Evolutionary conservation across 75 land plant genomes (phyloP), one percentile per base, ranked within the genome.

Genomic region (Sequoiadendron giganteum): DNA sequence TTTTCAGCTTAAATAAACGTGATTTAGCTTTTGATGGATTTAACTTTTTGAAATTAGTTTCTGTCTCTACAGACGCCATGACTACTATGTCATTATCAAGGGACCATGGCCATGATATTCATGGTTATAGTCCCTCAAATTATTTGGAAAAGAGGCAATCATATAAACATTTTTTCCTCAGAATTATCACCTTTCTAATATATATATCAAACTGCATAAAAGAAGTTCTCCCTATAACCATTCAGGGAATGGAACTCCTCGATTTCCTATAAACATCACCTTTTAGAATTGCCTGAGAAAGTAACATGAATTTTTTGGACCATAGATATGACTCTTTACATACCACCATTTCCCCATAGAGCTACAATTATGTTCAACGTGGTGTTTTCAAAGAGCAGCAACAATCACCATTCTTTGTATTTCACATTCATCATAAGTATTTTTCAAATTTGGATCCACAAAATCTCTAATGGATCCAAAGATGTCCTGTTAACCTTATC

Each of bases 351-450:
- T 36, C 38, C 38, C 38, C 38, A 36, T 36, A 36, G 38, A 36
- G 38, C 38, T 36, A 36, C 38, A 36, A 36, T 0, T 36, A 36
- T 36, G 38, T 36, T 36, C 38, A 36, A 36, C 38, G 38, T 36
- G 38, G 38, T 36, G 0, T 36, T 36, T 0, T 36, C 90, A 94
- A 14, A 91, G 83, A 8, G 90, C 83, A 85, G 92, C 89, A 70
- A 90, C 92, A 30, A 88, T 13, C 19, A 88, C 3, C 90, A 94
- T 91, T 56, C 90, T 91, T 58, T 88, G 85, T 88, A 94, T 78
- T 45, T 92, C 89, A 42, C n/a, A 43, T 58, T 43, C 72, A 75
- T 94, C 90, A 80, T 82, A 94, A 3, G 85, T 80, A 54, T 52
- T 76, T 32, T 78, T 89, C 30, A 94, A 75, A 56, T 70, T 68